phyloP scores from a whole-genome alignment of 331 rosid species.

The Saraca asoca region DNA sequence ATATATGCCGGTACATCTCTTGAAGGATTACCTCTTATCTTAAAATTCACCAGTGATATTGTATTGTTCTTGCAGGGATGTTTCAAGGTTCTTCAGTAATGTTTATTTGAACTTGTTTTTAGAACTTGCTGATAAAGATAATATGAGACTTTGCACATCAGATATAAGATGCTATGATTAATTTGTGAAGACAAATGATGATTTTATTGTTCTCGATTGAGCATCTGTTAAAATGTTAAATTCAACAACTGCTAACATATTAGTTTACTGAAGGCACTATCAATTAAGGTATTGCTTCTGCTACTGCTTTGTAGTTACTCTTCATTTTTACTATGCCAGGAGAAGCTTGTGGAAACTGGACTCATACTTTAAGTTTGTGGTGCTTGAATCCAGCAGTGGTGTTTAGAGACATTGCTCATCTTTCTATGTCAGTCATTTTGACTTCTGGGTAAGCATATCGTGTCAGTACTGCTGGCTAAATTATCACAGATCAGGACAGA shows the following conservation, averaged over 20 bases:
- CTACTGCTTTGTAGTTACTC: conserved; percentile 13
- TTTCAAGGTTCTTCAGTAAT: conserved; percentile 8
- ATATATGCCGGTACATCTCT: conserved; percentile 16
- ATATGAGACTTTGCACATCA: conserved; percentile 9
- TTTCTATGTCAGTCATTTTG: conserved; percentile 84
- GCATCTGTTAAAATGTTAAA: conserved; percentile 24
- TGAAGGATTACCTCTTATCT: background rate
- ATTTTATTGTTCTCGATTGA: conserved; percentile 10
- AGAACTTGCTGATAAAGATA: conserved; percentile 1
- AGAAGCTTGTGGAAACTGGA: conserved; percentile 68
- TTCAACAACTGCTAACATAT: background rate
- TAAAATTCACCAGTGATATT: background rate
- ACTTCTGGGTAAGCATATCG: conserved; percentile 76
- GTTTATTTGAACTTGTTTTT: conserved; percentile 2
- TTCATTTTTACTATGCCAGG: conserved; percentile 55
- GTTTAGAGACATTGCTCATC: conserved; percentile 83
- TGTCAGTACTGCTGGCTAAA: conserved; percentile 13
- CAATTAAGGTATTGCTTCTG: conserved; percentile 19
- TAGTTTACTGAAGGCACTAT: background rate
- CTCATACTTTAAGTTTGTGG: conserved; percentile 82
- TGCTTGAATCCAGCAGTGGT: conserved; percentile 97
- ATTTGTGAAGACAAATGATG: conserved; percentile 13
- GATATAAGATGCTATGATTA: conserved; percentile 23
- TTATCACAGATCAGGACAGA: conserved; percentile 6
- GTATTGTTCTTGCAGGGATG: too few relatives aligned